Conservation (phyloP, 2,329 filamentous ascomycete species). For the Pseudogymnoascus sp. region DNA sequence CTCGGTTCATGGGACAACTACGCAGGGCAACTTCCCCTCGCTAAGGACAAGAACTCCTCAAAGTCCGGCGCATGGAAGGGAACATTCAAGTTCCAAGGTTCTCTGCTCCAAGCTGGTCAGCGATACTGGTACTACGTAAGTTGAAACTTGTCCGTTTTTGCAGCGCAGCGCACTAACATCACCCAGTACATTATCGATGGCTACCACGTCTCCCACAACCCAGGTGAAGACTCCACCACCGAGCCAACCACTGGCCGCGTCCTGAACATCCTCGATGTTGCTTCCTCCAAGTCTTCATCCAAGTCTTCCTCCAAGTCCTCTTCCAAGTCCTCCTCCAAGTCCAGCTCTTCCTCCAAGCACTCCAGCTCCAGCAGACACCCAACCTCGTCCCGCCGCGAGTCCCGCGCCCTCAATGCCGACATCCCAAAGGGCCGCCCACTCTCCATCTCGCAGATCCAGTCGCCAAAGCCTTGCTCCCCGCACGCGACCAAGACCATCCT, state of each 20-base stretch:
- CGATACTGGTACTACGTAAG: constrained; percentile 96
- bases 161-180: neutral
- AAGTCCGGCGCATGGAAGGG: constrained; percentile 93
- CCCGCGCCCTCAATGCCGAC: constrained; percentile 47
- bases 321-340: constrained; percentile 34
- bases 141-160: constrained; percentile 14
- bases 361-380: constrained; percentile 42
- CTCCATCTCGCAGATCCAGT: constrained; percentile 81
- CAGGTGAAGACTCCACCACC: constrained; percentile 76
- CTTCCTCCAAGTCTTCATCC: constrained; percentile 44
- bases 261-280: constrained; percentile 94
- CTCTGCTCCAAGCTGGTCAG: constrained; percentile 77
- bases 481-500: constrained; percentile 83
- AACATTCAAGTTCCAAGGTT: constrained; percentile 89
- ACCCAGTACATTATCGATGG: constrained; percentile 88
- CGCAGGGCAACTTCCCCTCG: constrained; percentile 84
- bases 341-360: constrained; percentile 32
- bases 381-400: constrained; percentile 32
- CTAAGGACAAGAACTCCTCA: constrained; percentile 73
- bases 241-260: constrained; percentile 96
- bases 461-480: constrained; percentile 82
- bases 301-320: constrained; percentile 39
- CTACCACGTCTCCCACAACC: constrained; percentile 96
- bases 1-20: constrained; percentile 99
- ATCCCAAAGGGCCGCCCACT: constrained; percentile 84